Conservation (phyloP, 2,329 filamentous ascomycete species). For the Ophiostoma pallidulum region DNA sequence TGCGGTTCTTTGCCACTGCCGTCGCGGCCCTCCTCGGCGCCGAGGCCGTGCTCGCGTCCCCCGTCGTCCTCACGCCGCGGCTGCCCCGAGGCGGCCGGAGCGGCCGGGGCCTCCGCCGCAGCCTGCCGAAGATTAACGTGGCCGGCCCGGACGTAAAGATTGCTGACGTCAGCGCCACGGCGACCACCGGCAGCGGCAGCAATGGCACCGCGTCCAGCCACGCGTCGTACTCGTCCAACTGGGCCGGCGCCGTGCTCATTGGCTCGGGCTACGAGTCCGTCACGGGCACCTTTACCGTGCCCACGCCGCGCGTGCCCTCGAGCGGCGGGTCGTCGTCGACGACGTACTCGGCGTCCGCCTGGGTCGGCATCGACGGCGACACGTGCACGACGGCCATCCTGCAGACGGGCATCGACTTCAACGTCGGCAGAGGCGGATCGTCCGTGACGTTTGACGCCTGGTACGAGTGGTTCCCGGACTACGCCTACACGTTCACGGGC, state of each 20-base stretch:
- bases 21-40: slow-evolving; percentile 24
- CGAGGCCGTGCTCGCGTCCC: slow-evolving; percentile 34
- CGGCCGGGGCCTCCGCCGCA: slow-evolving; percentile 21
- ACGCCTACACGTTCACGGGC: slow-evolving; percentile 21
- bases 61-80: slow-evolving; percentile 32
- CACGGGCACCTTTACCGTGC: slow-evolving; percentile 21
- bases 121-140: background rate
- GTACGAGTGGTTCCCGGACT: slow-evolving; percentile 26
- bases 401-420: slow-evolving; percentile 23
- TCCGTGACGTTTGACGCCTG: slow-evolving; percentile 18
- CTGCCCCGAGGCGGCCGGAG: slow-evolving; percentile 22
- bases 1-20: slow-evolving; percentile 41
- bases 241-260: slow-evolving; percentile 16
- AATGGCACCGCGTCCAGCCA: background rate
- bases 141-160: slow-evolving; percentile 18
- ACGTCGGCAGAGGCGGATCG: slow-evolving; percentile 7
- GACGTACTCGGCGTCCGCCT: slow-evolving; percentile 22
- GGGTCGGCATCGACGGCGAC: slow-evolving; percentile 25
- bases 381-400: slow-evolving; percentile 21
- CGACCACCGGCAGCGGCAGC: background rate
- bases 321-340: slow-evolving; percentile 13
- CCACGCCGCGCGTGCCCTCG: slow-evolving; percentile 17
- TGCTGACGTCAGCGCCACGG: slow-evolving; percentile 16
- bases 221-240: slow-evolving; percentile 35
- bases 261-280: slow-evolving; percentile 14